phyloP scores from a whole-genome alignment of 805 yeast species.

The Teunomyces gatunensis region DNA sequence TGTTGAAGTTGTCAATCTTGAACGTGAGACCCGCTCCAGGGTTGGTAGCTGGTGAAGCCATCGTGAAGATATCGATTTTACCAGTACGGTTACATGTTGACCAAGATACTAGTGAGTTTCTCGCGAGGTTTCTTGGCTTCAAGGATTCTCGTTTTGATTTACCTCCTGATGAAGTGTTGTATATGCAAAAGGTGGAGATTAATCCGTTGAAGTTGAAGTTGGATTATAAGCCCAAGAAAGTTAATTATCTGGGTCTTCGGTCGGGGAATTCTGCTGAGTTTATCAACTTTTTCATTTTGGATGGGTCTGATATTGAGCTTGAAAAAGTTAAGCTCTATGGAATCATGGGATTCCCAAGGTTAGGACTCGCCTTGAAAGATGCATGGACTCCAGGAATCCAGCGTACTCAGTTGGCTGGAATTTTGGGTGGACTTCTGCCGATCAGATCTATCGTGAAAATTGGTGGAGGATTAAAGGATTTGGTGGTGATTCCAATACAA shows the following conservation, averaged over 20 bases:
- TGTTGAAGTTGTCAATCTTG: slow-evolving; percentile 53
- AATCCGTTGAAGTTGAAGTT: slow-evolving; percentile 60
- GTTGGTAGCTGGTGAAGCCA: slow-evolving; percentile 67
- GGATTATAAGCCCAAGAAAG: slow-evolving; percentile 89
- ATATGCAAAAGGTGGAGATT: slow-evolving; percentile 65
- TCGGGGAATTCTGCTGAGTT: slow-evolving; percentile 87
- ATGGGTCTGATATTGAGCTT: slow-evolving; percentile 74
- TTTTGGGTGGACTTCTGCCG: slow-evolving; percentile 82
- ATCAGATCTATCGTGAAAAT: slow-evolving; percentile 72
- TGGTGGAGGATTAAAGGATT: slow-evolving; percentile 73
- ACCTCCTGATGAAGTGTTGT: slow-evolving; percentile 63
- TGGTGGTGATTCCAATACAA: slow-evolving; percentile 68
- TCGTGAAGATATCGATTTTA: slow-evolving; percentile 50
- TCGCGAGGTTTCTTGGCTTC: slow-evolving; percentile 78
- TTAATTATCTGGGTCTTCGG: slow-evolving; percentile 79
- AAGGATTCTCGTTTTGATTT: slow-evolving; percentile 66
- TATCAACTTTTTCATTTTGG: slow-evolving; percentile 83
- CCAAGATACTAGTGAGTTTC: slow-evolving; percentile 87
- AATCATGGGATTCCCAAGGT: slow-evolving; percentile 63
- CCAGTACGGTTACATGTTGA: slow-evolving; percentile 86
- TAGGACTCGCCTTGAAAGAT: slow-evolving; percentile 56
- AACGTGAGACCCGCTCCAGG: slow-evolving; percentile 63
- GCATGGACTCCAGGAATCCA: slow-evolving; percentile 88
- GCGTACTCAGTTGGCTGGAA: slow-evolving; percentile 74
- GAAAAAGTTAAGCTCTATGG: slow-evolving; percentile 69